Evolutionary conservation across 1,284 basidiomycete genomes (phyloP).

Genomic region (Apiotrichum porosum): DNA sequence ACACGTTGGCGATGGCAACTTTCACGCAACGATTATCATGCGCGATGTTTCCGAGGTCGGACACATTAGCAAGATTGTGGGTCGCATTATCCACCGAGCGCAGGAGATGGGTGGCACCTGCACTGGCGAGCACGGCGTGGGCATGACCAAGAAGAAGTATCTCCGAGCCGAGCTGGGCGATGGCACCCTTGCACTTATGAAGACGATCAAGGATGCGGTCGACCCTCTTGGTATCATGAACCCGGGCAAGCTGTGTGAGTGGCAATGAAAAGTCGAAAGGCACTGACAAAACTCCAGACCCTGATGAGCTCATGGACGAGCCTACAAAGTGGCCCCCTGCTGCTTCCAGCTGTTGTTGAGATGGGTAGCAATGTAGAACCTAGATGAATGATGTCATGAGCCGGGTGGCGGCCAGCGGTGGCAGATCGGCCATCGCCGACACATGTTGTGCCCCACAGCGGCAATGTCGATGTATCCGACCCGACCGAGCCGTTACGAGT

Average conservation of each 20-base stretch:
- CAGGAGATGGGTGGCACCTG: constrained; percentile 48
- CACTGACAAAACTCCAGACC: constrained; percentile 9
- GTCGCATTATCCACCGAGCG: constrained; percentile 9
- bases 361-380: no score
- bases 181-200: constrained; percentile 70
- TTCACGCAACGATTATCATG: constrained; percentile 32
- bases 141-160: constrained; percentile 63
- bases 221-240: constrained; percentile 74
- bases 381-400: neutral
- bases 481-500: no score
- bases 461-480: no score
- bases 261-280: neutral
- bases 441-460: no score
- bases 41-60: constrained; percentile 6
- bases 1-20: constrained; percentile 75
- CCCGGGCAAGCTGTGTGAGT: constrained; percentile 59
- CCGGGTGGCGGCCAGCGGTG: no score
- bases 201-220: constrained; percentile 62
- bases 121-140: constrained; percentile 71
- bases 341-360: constrained; percentile 1
- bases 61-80: constrained; percentile 2
- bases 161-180: constrained; percentile 67
- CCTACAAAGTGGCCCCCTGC: constrained; percentile 5
- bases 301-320: constrained; percentile 17
- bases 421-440: no score